A percentile compares a stretch with the other conserved stretches of the same genome.
These are phyloP conservation scores for Favolaschia claudopus DNA, from an alignment of 768 basidiomycete species.

Conservation along the genomic window DNA sequence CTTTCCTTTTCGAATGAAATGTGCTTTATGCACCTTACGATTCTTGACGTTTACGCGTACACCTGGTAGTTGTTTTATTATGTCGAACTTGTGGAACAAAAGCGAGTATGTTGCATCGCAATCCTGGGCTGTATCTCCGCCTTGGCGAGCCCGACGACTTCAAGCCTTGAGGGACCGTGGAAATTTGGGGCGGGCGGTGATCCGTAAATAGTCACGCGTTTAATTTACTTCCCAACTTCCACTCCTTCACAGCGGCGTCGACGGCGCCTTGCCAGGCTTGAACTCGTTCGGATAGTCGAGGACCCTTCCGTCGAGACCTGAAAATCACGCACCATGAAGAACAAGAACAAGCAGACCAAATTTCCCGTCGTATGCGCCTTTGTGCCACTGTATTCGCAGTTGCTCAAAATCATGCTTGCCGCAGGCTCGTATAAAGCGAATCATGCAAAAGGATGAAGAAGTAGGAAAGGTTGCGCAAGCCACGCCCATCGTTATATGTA, in stretches of 20 bases:
- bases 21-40: constrained; percentile 11
- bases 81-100: constrained; percentile 17
- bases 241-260: too few relatives aligned
- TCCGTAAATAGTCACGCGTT: too few relatives aligned
- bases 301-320: neutral
- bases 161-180: neutral
- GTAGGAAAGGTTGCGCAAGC: constrained; percentile 98
- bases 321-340: constrained; percentile 64
- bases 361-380: constrained; percentile 80
- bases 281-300: too few relatives aligned
- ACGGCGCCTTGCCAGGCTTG: too few relatives aligned
- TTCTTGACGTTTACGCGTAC: constrained; percentile 2
- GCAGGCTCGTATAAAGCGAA: constrained; percentile 97
- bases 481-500: constrained; percentile 96
- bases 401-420: neutral
- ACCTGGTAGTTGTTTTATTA: neutral
- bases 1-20: neutral
- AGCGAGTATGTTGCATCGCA: constrained; percentile 9
- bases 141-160: constrained; percentile 1
- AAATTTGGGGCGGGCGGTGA: too few relatives aligned
- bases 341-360: constrained; percentile 90
- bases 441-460: constrained; percentile 99
- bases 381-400: neutral
- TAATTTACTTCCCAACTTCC: too few relatives aligned
- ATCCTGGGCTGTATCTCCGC: neutral